Evolutionary conservation across 2,329 filamentous ascomycete genomes (phyloP), one percentile per base, ranked within the genome.

Genomic region (Drechslerella coelobrocha): DNA sequence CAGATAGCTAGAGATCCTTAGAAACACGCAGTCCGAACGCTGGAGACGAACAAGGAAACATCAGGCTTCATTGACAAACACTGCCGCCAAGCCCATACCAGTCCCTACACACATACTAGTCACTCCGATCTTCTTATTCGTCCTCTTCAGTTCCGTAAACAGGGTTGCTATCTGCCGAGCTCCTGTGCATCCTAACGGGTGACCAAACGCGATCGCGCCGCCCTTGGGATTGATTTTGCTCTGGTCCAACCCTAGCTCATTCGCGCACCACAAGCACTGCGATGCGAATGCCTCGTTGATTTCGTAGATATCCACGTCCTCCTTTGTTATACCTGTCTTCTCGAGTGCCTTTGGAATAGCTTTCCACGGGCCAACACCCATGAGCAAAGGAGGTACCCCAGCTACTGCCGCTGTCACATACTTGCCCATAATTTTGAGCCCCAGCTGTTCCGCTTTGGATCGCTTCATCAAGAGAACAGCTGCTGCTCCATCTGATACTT

Each of bases 261-360:
- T 90, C 73, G 90, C 86, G 80, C 92, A 97, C 89, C 90, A 97
- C 74, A 97, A 80, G 80, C 91, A 96, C 84, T 97, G 93, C 73
- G 87, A 90, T 29, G 94, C 94, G 79, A 99, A 99, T 0, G 94
- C 94, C 85, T 99, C 94, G 83, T 99, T 99, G 84, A 99, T 97
- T 85, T 99, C 94, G 78, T 86, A 97, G 78, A 97, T 93, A 79
- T 97, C 94, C 27, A 99, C 91, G 75, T 97, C 93, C 63, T 96
- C 89, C 80, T 88, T 91, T 78, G 83, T 84, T 76, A 99, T 87
- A 69, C 92, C 92, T 0, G 92, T 90, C 79, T 94, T 92, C 78
- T 90, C 85, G 62, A 97, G 88, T 2, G 91, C 92, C 78, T 92
- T 89, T 74, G 94, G 94, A 77, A 99, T 97, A 63, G 94, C 92